Percentiles rank a stretch among this genome's conserved stretches.
Evolutionary conservation across 768 basidiomycete species (phyloP).

Genomic region (Astraeus odoratus): DNA sequence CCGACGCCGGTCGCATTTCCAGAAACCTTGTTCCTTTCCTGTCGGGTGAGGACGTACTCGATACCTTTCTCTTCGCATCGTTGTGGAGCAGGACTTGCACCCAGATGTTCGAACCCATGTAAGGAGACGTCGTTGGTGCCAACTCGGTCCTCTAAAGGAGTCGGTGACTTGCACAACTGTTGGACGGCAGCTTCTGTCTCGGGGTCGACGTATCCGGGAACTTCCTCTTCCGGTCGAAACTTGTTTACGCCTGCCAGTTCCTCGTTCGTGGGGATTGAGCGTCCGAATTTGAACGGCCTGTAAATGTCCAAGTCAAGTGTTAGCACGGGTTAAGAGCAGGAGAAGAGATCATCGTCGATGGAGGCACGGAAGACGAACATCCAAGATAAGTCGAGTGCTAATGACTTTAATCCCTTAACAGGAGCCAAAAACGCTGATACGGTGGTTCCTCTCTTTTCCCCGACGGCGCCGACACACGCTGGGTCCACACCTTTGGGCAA

Average conservation of each 20-base stretch:
- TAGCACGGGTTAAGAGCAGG: neutral
- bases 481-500: neutral
- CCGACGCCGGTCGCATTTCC: neutral
- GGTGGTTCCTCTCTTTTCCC: neutral
- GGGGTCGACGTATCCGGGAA: slow-evolving; percentile 10
- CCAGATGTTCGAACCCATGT: slow-evolving; percentile 18
- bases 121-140: slow-evolving; percentile 2
- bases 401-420: neutral
- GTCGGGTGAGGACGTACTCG: slow-evolving; percentile 20
- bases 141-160: slow-evolving; percentile 9
- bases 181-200: slow-evolving; percentile 5
- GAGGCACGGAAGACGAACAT: neutral
- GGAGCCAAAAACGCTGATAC: neutral
- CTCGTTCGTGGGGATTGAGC: slow-evolving; percentile 25
- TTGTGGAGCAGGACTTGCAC: slow-evolving; percentile 19
- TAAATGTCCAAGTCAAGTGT: neutral
- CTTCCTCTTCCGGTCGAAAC: slow-evolving; percentile 10
- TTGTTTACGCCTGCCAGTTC: slow-evolving; percentile 19
- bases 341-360: neutral
- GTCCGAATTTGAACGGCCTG: slow-evolving; percentile 44
- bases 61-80: slow-evolving; percentile 7
- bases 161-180: slow-evolving; percentile 6
- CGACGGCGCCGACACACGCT: too few species aligned
- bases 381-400: neutral
- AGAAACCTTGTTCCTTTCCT: slow-evolving; percentile 15